These are phyloP conservation scores for Saccharum hybrid DNA, from an alignment of 202 grass and related monocot genomes.

Conservation along the genomic window DNA sequence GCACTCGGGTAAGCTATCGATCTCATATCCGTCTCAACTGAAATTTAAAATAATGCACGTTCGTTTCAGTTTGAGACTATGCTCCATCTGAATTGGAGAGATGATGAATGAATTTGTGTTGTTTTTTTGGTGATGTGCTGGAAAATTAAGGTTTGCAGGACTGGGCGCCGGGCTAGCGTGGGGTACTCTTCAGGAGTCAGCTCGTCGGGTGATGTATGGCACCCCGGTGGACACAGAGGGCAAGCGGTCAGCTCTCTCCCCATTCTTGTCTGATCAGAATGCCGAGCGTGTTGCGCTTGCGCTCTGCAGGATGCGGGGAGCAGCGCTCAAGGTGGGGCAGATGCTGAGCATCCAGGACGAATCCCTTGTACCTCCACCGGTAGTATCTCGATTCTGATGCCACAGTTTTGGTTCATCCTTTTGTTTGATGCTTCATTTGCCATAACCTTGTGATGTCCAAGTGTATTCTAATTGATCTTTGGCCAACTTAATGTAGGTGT, in stretches of 20 bases:
- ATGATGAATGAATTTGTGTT: constrained; percentile 20
- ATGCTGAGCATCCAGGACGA: constrained; percentile 99
- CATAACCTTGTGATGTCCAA: constrained; percentile 4
- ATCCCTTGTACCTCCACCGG: constrained; percentile 83
- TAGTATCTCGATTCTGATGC: constrained; percentile 45
- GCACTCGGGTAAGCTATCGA: constrained; percentile 78
- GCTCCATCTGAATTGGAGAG: constrained; percentile 12
- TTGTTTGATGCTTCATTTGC: constrained; percentile 21
- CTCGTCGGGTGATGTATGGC: constrained; percentile 73
- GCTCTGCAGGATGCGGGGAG: constrained; percentile 92
- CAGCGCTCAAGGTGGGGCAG: constrained; percentile 89
- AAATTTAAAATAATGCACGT: not conserved
- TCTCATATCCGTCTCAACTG: not conserved
- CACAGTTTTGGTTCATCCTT: not conserved
- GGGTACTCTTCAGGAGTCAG: constrained; percentile 87
- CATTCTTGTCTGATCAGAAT: constrained; percentile 92
- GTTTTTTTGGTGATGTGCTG: constrained; percentile 24
- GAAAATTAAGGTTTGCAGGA: constrained; percentile 77
- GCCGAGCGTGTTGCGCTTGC: constrained; percentile 88
- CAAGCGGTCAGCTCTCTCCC: constrained; percentile 73
- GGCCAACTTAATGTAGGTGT: constrained; percentile 57
- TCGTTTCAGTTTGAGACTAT: not conserved
- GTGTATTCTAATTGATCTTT: constrained; percentile 35
- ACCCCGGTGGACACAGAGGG: constrained; percentile 51
- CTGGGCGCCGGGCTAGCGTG: constrained; percentile 85